These are phyloP conservation scores for Leptosphaerulina australis DNA, from an alignment of 2,329 filamentous ascomycete genomes.

Conservation along the genomic window DNA sequence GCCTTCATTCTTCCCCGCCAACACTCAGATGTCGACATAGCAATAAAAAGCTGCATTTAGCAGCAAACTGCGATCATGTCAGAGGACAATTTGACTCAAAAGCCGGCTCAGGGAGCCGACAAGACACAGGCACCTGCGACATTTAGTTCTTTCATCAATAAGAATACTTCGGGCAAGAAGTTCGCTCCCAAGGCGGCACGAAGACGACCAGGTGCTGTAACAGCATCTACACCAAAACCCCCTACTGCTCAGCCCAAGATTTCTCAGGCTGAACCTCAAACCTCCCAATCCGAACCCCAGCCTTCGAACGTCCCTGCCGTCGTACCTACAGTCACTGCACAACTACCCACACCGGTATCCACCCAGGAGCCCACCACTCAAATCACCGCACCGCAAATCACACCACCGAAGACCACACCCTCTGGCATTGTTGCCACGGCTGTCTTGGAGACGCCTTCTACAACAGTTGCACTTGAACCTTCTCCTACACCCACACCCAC, in stretches of 20 bases:
- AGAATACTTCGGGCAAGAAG: slow-evolving; percentile 55
- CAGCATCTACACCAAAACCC: slow-evolving; percentile 24
- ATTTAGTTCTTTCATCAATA: slow-evolving; percentile 43
- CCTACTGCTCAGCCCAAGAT: slow-evolving; percentile 17
- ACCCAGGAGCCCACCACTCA: slow-evolving; percentile 29
- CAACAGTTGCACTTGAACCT: neutral
- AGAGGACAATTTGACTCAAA: slow-evolving; percentile 23
- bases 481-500: slow-evolving; percentile 3
- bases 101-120: slow-evolving; percentile 16
- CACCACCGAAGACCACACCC: neutral
- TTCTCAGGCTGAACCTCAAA: slow-evolving; percentile 18
- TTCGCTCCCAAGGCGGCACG: slow-evolving; percentile 56
- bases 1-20: neutral
- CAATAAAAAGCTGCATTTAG: neutral
- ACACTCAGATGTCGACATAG: neutral
- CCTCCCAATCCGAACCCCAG: slow-evolving; percentile 13
- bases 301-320: neutral
- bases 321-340: slow-evolving; percentile 17
- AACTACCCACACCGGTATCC: slow-evolving; percentile 33
- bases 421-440: neutral
- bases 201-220: slow-evolving; percentile 48
- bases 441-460: neutral
- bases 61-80: slow-evolving; percentile 29
- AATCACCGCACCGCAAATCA: slow-evolving; percentile 10
- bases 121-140: slow-evolving; percentile 29